Base-by-base conservation (phyloP, 2,329 filamentous ascomycete species). In the Cordyceps pruinosa region DNA sequence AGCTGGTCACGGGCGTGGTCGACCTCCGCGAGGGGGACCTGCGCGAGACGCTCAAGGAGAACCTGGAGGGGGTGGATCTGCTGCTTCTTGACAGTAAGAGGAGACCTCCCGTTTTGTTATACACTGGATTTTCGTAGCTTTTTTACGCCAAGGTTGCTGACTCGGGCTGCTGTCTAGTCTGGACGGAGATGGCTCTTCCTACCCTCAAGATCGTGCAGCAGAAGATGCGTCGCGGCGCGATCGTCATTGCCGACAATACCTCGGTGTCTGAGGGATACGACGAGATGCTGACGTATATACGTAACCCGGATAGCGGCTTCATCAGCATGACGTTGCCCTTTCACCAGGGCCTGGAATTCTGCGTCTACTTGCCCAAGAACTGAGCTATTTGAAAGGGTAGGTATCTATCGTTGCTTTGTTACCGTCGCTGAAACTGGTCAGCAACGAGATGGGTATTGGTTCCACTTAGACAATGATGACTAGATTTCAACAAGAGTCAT, bases 81-180 rank as follows among this genome's bases (percentile, higher is more conserved):
- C 61, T 85, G 32, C 66, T 83, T 28, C 69, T 85, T 21, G 81
- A 84, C 63, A 84, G 81, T 84, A 69, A 69, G 80, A n/a, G 12
- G 23, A 41, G 10, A 23, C 9, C 8, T 17, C 10, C 25, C 17
- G 4, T 26, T n/a, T 12, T n/a, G 41, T 17, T 15, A 23, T 15
- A 8, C 23, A 8, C n/a, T 30, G 5, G 26, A 6, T 21, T 19
- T 21, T 21, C 9, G 7, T 10, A n/a, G n/a, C 17, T 10, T 12
- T 23, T 12, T 15, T n/a, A 4, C n/a, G 5, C 21, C 1, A 47
- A 47, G 45, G 2, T 30, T 32, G 41, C 42, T 45, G 28, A 54
- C 17, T 19, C 13, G n/a, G n/a, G 19, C 41, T 26, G 3, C 19
- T 17, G n/a, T 39, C 13, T 57, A 82, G 77, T 82, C 56, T 82